phyloP scores from a whole-genome alignment of 2,329 filamentous ascomycete species.

The Juglanconis oblonga region DNA sequence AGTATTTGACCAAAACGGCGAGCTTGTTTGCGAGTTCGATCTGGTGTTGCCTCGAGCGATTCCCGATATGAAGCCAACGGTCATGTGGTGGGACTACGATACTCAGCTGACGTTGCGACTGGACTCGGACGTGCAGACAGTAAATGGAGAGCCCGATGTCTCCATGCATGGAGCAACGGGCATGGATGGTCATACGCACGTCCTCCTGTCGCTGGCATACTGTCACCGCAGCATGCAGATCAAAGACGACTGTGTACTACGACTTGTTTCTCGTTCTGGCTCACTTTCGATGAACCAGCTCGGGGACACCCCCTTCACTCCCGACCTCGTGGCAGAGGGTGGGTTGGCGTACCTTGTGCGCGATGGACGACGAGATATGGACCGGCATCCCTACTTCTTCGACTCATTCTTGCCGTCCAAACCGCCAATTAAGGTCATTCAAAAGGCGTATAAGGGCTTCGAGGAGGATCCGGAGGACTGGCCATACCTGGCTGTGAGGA shows the following conservation, averaged over 20 bases:
- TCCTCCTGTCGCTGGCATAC: constrained; percentile 46
- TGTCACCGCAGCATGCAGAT: constrained; percentile 41
- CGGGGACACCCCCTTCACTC: constrained; percentile 26
- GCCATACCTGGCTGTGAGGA: constrained; percentile 46
- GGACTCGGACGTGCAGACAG: constrained; percentile 21
- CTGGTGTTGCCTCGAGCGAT: constrained; percentile 43
- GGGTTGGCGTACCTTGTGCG: constrained; percentile 37
- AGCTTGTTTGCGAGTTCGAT: constrained; percentile 35
- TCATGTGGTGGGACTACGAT: constrained; percentile 37
- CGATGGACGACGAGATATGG: constrained; percentile 22
- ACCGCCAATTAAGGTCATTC: constrained; percentile 39
- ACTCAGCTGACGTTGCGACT: constrained; percentile 37
- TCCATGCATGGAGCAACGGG: background rate
- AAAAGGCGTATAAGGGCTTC: constrained; percentile 33
- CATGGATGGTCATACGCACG: constrained; percentile 40
- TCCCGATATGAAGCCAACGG: constrained; percentile 33
- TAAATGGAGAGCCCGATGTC: constrained; percentile 14
- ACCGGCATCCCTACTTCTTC: constrained; percentile 38
- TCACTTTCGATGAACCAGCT: constrained; percentile 30
- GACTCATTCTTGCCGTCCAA: constrained; percentile 39
- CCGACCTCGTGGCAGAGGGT: constrained; percentile 21
- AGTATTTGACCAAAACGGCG: constrained; percentile 32
- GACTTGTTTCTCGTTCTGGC: constrained; percentile 30
- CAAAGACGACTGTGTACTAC: constrained; percentile 41
- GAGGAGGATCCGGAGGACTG: constrained; percentile 39